Percentiles rank a stretch among this genome's conserved stretches.
phyloP scores from a whole-genome alignment of 768 basidiomycete species.

The Filobasidium floriforme region DNA sequence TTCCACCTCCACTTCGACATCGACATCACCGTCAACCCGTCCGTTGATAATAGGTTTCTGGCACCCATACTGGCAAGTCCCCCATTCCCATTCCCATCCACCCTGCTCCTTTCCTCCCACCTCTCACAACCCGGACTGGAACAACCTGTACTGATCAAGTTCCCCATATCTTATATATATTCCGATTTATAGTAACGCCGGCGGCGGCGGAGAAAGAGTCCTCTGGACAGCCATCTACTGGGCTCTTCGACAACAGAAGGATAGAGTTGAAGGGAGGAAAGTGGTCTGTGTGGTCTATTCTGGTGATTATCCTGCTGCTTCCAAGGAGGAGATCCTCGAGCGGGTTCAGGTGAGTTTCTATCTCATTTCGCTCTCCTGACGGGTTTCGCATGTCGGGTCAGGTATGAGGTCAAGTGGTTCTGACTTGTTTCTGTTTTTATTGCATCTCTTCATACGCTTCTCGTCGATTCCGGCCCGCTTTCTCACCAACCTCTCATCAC shows the following conservation, averaged over 20 bases:
- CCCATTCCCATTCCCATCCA: not conserved
- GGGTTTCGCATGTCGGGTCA: no score
- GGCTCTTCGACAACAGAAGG: constrained; percentile 57
- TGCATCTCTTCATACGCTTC: no score
- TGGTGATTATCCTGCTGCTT: constrained; percentile 65
- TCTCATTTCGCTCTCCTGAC: constrained; percentile 5
- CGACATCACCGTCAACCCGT: not conserved
- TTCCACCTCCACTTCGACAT: no score
- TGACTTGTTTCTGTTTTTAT: no score
- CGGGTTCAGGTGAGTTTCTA: constrained; percentile 63
- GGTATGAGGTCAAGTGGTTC: no score
- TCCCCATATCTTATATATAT: not conserved
- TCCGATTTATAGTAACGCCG: constrained; percentile 64
- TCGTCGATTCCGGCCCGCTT: no score
- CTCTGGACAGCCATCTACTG: constrained; percentile 81
- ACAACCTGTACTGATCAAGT: no score
- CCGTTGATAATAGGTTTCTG: constrained; percentile 67
- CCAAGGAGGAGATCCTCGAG: constrained; percentile 68
- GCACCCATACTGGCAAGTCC: constrained; percentile 84
- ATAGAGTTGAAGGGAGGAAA: constrained; percentile 4
- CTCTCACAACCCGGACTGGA: not conserved
- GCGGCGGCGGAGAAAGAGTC: constrained; percentile 92
- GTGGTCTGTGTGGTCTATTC: constrained; percentile 75
- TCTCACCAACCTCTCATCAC: no score
- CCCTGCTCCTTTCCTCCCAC: not conserved